phyloP scores from a whole-genome alignment of 139 green algal genomes.

The Micromonas commoda region DNA sequence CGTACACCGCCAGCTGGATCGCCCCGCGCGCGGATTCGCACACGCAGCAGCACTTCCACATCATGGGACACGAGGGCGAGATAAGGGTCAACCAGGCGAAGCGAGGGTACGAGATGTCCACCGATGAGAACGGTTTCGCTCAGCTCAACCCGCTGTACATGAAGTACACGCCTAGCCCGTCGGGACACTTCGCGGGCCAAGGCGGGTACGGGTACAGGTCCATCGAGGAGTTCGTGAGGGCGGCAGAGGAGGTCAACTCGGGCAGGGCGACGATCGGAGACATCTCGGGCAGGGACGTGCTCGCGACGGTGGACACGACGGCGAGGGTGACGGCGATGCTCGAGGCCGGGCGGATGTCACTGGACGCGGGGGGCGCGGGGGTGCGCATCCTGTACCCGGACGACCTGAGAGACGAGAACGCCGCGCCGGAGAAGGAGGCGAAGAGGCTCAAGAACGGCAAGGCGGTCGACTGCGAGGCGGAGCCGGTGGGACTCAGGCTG shows the following conservation, averaged over 20 bases:
- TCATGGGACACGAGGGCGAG: slow-evolving; percentile 48
- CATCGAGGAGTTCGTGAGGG: slow-evolving; percentile 37
- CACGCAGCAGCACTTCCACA: slow-evolving; percentile 59
- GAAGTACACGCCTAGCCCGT: slow-evolving; percentile 17
- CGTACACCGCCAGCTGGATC: slow-evolving; percentile 53
- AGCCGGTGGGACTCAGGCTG: too few species aligned
- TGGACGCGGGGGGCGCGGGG: slow-evolving; percentile 34
- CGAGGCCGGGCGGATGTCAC: slow-evolving; percentile 43
- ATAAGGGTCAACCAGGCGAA: slow-evolving; percentile 52
- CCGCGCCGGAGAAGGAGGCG: not conserved
- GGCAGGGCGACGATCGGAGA: not conserved
- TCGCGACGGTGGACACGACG: slow-evolving; percentile 34
- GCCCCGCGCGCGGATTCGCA: slow-evolving; percentile 44
- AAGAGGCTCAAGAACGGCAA: not conserved
- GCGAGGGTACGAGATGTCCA: slow-evolving; percentile 47
- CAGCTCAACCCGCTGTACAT: slow-evolving; percentile 59
- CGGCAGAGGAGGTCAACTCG: slow-evolving; percentile 19
- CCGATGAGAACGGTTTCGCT: slow-evolving; percentile 44
- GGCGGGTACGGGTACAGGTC: slow-evolving; percentile 57
- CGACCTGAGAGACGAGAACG: not conserved
- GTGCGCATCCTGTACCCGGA: slow-evolving; percentile 39
- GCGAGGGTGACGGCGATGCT: slow-evolving; percentile 47
- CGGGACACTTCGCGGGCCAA: slow-evolving; percentile 54
- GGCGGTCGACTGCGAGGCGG: too few species aligned
- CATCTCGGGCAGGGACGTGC: not conserved